Evolutionary conservation across 73 alveolate genomes (phyloP), one percentile per base, ranked within the genome.

Genomic region (Paramecium biaurelia): DNA sequence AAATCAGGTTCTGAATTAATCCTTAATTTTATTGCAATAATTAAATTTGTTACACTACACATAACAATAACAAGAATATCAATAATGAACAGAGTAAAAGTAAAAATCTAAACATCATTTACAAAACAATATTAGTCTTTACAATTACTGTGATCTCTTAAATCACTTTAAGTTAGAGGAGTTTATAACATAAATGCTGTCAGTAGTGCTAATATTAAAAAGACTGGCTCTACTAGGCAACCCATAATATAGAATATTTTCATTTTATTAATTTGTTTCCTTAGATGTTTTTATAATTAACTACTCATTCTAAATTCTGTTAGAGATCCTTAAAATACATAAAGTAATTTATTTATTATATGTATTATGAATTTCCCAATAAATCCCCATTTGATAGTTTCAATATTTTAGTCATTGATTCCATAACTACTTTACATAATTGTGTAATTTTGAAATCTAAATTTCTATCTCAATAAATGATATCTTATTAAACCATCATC

Each of bases 401-500:
- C 70, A n/a, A 37, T 15, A 7, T 15, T 24, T 41, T 20, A 15
- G 15, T 70, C 85, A 58, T 58, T 58, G 42, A 70, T 32, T 70
- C 45, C 85, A 30, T 32, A 70, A 70, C 85, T 70, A 37, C 45
- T 30, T 70, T 70, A 30, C 53, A 70, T 70, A 8, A 30, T n/a
- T n/a, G 32, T 70, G 5, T 70, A 70, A 70, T 70, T 70, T 32
- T 70, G 28, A 28, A 76, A 42, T 37, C 70, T 1, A 34, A 20
- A 24, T 28, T 76, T 76, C 4, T 24, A 37, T 76, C n/a, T 76
- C 30, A 38, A 11, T 1, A 76, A 10, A 41, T 14, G 45, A 6
- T 41, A 76, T 42, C 57, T 42, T 15, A 42, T 38, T 38, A 76
- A 24, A 1, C 89, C 89, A 37, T 76, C 89, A 41, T 76, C 89